Evolutionary conservation across 140 eudicot species (phyloP).

Genomic region (Senecio squalidus): DNA sequence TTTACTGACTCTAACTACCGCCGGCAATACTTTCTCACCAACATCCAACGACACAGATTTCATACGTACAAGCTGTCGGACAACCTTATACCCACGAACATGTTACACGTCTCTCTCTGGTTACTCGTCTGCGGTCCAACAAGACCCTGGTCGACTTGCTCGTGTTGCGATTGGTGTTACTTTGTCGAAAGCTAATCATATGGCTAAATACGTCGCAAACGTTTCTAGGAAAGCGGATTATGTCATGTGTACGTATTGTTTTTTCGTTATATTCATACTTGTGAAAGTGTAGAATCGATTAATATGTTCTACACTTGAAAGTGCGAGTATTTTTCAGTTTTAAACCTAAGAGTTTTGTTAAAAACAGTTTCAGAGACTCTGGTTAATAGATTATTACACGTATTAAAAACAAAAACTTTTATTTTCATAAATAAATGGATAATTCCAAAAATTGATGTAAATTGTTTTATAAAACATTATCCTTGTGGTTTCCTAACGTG

Average conservation of each 20-base stretch:
- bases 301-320: background rate
- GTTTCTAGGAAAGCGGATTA: slow-evolving; percentile 47
- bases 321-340: too few relatives aligned
- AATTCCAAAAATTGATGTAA: too few relatives aligned
- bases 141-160: slow-evolving; percentile 69
- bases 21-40: slow-evolving; percentile 19
- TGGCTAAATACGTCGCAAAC: slow-evolving; percentile 44
- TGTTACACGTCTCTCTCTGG: slow-evolving; percentile 69
- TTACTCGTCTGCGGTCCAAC: slow-evolving; percentile 51
- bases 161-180: slow-evolving; percentile 62
- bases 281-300: background rate
- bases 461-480: too few relatives aligned
- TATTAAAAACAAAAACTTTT: too few relatives aligned
- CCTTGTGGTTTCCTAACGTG: too few relatives aligned
- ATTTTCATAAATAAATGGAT: too few relatives aligned
- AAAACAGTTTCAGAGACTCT: too few relatives aligned
- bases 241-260: background rate
- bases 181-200: slow-evolving; percentile 43
- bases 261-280: background rate
- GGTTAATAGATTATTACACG: too few relatives aligned
- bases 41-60: slow-evolving; percentile 41
- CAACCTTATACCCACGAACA: slow-evolving; percentile 63
- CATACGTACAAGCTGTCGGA: slow-evolving; percentile 62
- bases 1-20: slow-evolving; percentile 15
- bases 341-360: too few relatives aligned